Conservation (phyloP, 2,329 filamentous ascomycete species). For the Parastagonospora nodorum region DNA sequence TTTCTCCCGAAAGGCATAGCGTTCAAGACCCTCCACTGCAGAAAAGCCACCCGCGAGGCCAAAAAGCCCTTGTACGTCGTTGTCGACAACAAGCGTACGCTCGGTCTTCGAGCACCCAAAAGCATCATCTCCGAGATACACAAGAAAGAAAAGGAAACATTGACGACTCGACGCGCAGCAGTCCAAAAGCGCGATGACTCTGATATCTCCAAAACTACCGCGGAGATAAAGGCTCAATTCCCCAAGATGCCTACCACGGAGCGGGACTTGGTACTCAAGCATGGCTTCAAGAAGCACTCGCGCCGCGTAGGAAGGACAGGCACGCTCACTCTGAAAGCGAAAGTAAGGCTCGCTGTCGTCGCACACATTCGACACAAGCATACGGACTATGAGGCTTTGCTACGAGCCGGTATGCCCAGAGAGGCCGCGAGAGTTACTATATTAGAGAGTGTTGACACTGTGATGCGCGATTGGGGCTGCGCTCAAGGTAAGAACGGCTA, state of each 20-base stretch:
- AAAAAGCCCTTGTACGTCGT: conserved; percentile 35
- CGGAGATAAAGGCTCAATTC: conserved; percentile 48
- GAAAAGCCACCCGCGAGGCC: conserved; percentile 37
- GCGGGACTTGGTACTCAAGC: conserved; percentile 44
- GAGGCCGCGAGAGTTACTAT: conserved; percentile 31
- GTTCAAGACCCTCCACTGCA: conserved; percentile 42
- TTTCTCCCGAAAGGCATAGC: conserved; percentile 41
- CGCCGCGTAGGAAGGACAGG: conserved; percentile 55
- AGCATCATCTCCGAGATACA: conserved; percentile 48
- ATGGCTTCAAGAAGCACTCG: conserved; percentile 54
- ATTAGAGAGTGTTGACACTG: conserved; percentile 22
- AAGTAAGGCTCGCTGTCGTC: conserved; percentile 53
- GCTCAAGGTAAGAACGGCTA: conserved; percentile 20
- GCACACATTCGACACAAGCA: conserved; percentile 57
- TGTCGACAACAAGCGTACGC: conserved; percentile 27
- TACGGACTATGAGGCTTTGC: conserved; percentile 55
- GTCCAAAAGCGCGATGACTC: conserved; percentile 39
- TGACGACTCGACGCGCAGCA: conserved; percentile 46
- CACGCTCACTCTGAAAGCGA: conserved; percentile 46
- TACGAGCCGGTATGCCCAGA: conserved; percentile 15
- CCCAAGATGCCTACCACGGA: conserved; percentile 48
- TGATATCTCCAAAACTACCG: conserved; percentile 24
- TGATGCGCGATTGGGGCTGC: conserved; percentile 33
- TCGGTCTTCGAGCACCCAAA: conserved; percentile 53
- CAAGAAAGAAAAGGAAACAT: conserved; percentile 46